phyloP scores from a whole-genome alignment of 352 stramenopile genomes.

The Globisporangium yorkense region DNA sequence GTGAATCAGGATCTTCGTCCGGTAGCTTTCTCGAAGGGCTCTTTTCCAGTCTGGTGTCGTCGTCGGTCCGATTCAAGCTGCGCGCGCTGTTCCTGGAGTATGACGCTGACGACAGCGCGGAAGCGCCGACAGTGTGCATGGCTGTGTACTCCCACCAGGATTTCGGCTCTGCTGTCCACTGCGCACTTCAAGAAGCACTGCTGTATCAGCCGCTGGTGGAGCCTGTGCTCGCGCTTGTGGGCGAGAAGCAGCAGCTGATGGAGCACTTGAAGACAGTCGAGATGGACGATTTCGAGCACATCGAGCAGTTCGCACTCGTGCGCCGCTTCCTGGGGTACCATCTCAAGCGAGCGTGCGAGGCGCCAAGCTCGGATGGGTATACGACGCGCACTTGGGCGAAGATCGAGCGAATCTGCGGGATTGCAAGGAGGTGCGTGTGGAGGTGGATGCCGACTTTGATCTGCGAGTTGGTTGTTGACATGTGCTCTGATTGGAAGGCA shows the following conservation, averaged over 20 bases:
- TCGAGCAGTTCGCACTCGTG: constrained; percentile 54
- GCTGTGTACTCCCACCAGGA: constrained; percentile 65
- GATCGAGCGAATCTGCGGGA: constrained; percentile 37
- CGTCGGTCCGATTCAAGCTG: constrained; percentile 50
- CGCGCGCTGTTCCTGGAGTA: constrained; percentile 61
- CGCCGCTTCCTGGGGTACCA: constrained; percentile 48
- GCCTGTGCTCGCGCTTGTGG: constrained; percentile 20
- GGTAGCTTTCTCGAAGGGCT: constrained; percentile 37
- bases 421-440: constrained; percentile 37
- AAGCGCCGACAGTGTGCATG: constrained; percentile 13
- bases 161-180: constrained; percentile 70
- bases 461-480: neutral
- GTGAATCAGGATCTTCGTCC: constrained; percentile 1
- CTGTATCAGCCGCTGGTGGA: constrained; percentile 30
- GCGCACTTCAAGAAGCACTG: constrained; percentile 47
- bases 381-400: constrained; percentile 17
- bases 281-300: constrained; percentile 38
- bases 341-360: constrained; percentile 22
- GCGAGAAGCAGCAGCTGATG: constrained; percentile 4
- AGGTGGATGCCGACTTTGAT: neutral
- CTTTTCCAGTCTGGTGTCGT: constrained; percentile 51
- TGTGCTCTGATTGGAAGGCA: constrained; percentile 17
- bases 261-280: constrained; percentile 10
- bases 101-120: constrained; percentile 24
- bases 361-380: constrained; percentile 17